phyloP scores from a whole-genome alignment of 179 eudicot species.

The Spinacia oleracea region DNA sequence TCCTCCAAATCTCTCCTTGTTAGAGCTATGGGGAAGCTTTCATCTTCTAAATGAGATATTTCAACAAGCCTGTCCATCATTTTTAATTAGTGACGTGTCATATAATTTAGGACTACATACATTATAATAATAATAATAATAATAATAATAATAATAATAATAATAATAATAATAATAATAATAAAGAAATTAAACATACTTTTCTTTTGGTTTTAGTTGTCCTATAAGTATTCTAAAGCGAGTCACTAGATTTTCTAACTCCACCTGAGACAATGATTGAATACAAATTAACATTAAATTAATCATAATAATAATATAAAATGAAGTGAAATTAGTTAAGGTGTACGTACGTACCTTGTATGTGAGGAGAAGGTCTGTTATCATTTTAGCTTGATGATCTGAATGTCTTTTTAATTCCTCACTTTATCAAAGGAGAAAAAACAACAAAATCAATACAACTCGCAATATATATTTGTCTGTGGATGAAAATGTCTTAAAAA shows the following conservation, averaged over 20 bases:
- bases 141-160: neutral
- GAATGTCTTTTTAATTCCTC: conserved; percentile 28
- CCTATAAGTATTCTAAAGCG: conserved; percentile 24
- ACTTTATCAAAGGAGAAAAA: conserved; percentile 12
- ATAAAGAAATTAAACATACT: conserved; percentile 14
- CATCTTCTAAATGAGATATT: conserved; percentile 12
- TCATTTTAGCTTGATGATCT: conserved; percentile 21
- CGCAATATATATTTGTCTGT: neutral
- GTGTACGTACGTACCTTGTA: conserved; percentile 33
- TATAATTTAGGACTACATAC: neutral
- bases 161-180: neutral
- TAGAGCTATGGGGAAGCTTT: conserved; percentile 14
- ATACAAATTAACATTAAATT: neutral
- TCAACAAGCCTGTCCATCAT: conserved; percentile 23
- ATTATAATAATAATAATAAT: neutral
- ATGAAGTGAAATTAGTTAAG: neutral
- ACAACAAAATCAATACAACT: neutral
- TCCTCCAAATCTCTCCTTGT: conserved; percentile 32
- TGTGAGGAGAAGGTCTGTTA: conserved; percentile 21
- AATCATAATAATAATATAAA: neutral
- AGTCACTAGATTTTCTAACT: conserved; percentile 21
- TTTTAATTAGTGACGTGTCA: neutral
- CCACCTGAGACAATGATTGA: conserved; percentile 14
- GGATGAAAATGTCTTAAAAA: no score
- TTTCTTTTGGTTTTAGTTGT: conserved; percentile 26